Evolutionary conservation across 768 basidiomycete species (phyloP), one percentile per base, ranked within the genome.

Genomic region (Glaciozyma antarctica): DNA sequence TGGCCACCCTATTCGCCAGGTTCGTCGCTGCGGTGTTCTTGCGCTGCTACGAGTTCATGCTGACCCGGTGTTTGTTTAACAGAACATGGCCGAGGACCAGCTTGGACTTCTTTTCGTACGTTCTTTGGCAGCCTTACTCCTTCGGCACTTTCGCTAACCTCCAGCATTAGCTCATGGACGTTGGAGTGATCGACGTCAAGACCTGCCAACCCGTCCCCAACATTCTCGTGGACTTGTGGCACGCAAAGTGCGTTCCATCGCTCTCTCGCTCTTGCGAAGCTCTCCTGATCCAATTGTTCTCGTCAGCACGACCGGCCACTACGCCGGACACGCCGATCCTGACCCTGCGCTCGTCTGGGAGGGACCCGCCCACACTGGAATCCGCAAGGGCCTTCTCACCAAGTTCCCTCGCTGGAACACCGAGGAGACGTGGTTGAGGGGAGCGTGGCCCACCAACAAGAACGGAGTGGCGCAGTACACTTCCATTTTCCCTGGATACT

Each of bases 21-120:
- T 22, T 22, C 8, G n/a, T 48, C 47, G 21, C 10, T 8, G 47
- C n/a, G 3, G 2, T 12, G 12, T 48, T 21, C n/a, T 48, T 21
- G 47, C n/a, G 21, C 19, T 2, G 21, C 2, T 4, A 16, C 47
- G 47, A 24, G 2, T 21, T 48, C n/a, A n/a, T n/a, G 19, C n/a
- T 48, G 17, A 48, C 19, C n/a, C n/a, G 47, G 32, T 6, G 47
- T 16, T 47, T 12, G 7, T 22, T 48, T 2, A 22, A 19, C 72
- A 73, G 56, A 75, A 76, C 71, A 73, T 76, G 71, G 75, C 75
- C 13, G 75, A 76, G 62, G 70, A 74, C 65, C 74, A 76, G 65
- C 70, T 73, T 26, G 75, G 75, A 32, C 58, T 76, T 13, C 72
- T 72, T 28, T 75, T 75, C 72, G 67, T 72, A 51, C 24, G 69